Evolutionary conservation across 2,329 filamentous ascomycete genomes (phyloP), one percentile per base, ranked within the genome.

Genomic region (Neofusicoccum sp.): DNA sequence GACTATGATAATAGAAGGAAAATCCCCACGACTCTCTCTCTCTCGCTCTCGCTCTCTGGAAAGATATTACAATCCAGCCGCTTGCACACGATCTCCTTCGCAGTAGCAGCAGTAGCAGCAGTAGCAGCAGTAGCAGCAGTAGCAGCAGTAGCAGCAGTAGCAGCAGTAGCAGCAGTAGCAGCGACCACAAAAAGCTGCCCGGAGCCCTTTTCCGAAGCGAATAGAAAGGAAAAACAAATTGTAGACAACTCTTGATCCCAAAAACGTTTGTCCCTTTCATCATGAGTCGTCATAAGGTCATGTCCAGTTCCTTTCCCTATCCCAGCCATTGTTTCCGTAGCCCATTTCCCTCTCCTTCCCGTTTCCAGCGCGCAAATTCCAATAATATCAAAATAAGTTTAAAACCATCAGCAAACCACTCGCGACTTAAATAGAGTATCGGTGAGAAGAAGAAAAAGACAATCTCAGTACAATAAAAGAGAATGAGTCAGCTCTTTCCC

Each of bases 261-360:
- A 30, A 20, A 53, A 53, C 1, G 3, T 30, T 34, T 6, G 14
- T 30, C 48, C 48, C 48, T 53, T 53, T 31, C 16, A 49, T 49
- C 49, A 54, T 54, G 43, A 41, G 9, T 54, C 20, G 40, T 54
- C 49, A 41, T 54, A 54, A 54, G n/a, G 11, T 54, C 49, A 54
- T 54, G 41, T 41, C 43, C 43, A 30, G 9, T 24, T 31, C 43
- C 26, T 12, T 31, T 47, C 24, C 43, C 43, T 24, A 26, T 26
- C 28, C 34, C 48, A 36, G 16, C 26, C 44, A 47, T 30, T 33
- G 44, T n/a, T n/a, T n/a, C 24, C 31, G 11, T 47, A 47, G 14
- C 30, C 45, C n/a, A 40, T 16, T 47, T 30, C 43, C 43, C 28
- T 47, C 28, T 47, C 12, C 26, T 30, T 26, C 43, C 26, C 20